Conservation (phyloP, 202 grass and related monocot genomes). For the Panicum hallii region DNA sequence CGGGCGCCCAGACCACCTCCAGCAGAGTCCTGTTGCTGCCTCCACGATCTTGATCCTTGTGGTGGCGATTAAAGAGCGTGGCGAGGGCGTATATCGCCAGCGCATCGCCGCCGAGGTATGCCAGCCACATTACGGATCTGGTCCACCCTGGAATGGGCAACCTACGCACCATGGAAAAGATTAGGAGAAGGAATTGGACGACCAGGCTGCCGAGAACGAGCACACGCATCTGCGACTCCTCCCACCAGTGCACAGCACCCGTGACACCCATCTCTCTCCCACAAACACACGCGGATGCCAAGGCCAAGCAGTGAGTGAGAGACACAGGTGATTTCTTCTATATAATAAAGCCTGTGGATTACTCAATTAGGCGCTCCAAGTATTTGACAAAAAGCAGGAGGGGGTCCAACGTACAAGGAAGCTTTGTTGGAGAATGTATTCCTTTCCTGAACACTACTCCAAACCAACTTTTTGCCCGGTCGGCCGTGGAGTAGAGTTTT, state of each 20-base stretch:
- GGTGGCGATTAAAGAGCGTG: constrained; percentile 36
- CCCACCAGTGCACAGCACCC: constrained; percentile 26
- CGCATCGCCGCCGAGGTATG: not conserved
- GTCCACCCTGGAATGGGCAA: accelerated
- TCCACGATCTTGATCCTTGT: not conserved
- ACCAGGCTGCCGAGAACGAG: constrained; percentile 1
- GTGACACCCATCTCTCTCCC: not conserved
- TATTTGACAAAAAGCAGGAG: too few relatives aligned
- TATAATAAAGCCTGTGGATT: too few relatives aligned
- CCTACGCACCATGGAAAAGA: not conserved
- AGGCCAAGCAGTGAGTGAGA: too few relatives aligned
- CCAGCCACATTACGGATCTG: not conserved
- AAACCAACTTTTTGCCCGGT: too few relatives aligned
- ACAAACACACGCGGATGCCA: not conserved
- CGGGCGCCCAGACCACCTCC: not conserved
- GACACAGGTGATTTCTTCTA: too few relatives aligned
- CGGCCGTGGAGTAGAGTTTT: too few relatives aligned
- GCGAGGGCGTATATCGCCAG: constrained; percentile 25
- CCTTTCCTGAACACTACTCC: too few relatives aligned
- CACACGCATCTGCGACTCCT: constrained; percentile 20
- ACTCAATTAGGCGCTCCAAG: too few relatives aligned
- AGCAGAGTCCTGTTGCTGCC: not conserved
- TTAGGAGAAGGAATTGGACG: not conserved
- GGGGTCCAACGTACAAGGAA: too few relatives aligned
- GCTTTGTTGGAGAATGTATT: too few relatives aligned